Percentiles rank a stretch among this genome's conserved stretches.
Evolutionary conservation across 441 rosid species (phyloP).

Genomic region (Syzygium malaccense): DNA sequence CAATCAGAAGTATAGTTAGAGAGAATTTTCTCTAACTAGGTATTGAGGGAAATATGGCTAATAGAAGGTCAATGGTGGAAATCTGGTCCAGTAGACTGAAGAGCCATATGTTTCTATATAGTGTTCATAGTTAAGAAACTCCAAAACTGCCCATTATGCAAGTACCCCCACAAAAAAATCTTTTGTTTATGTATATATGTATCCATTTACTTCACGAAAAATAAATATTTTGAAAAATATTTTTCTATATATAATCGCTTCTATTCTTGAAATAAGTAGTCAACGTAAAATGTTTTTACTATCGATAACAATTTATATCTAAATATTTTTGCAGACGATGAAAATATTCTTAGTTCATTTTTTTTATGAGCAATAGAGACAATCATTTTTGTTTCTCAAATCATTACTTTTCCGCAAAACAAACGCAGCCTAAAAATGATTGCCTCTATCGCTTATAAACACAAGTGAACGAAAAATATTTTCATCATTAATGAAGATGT

Average conservation of each 20-base stretch:
- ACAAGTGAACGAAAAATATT: too few relatives aligned
- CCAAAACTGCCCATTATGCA: background rate
- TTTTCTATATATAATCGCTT: background rate
- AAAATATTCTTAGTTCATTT: background rate
- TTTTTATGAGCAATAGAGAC: background rate
- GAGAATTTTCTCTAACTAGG: background rate
- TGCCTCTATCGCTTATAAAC: too few relatives aligned
- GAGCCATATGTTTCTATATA: background rate
- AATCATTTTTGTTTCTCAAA: background rate
- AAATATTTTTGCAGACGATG: background rate
- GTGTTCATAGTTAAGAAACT: background rate
- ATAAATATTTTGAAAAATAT: background rate
- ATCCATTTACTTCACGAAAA: background rate
- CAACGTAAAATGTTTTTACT: background rate
- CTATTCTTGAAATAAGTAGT: too few relatives aligned
- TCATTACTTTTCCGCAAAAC: too few relatives aligned
- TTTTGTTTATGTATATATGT: background rate
- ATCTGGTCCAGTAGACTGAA: background rate
- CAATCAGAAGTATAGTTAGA: background rate
- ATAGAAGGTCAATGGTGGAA: background rate
- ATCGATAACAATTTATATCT: background rate
- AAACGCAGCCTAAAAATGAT: too few relatives aligned
- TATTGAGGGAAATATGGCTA: background rate
- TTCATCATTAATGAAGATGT: too few relatives aligned
- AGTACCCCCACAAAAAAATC: background rate